A percentile compares a stretch with the other conserved stretches of the same genome.
phyloP scores from a whole-genome alignment of 139 green algal genomes.

The Micromonas commoda region DNA sequence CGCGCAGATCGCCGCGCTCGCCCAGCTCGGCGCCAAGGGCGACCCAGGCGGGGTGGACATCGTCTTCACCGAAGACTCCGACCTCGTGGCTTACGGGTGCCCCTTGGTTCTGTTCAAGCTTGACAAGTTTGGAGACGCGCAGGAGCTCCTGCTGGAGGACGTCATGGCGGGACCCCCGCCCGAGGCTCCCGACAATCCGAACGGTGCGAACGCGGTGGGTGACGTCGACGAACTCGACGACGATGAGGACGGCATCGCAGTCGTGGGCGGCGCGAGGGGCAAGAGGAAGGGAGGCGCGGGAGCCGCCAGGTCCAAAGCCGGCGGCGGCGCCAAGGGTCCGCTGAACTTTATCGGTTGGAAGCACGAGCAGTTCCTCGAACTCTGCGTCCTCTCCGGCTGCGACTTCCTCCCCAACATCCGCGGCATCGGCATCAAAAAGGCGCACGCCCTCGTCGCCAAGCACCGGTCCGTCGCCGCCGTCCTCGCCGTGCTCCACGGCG shows the following conservation, averaged over 20 bases:
- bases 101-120: conserved; percentile 88
- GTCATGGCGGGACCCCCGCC: neutral
- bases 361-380: conserved; percentile 83
- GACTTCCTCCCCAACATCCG: conserved; percentile 79
- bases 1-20: conserved; percentile 75
- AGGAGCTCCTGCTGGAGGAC: conserved; percentile 49
- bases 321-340: neutral
- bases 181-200: neutral
- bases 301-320: neutral
- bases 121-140: conserved; percentile 66
- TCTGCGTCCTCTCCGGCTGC: conserved; percentile 93
- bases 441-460: conserved; percentile 67
- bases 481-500: conserved; percentile 62
- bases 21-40: conserved; percentile 34
- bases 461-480: conserved; percentile 65
- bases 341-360: conserved; percentile 65
- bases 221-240: neutral
- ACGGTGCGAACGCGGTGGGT: neutral
- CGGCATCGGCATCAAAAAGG: conserved; percentile 85
- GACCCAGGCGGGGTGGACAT: conserved; percentile 50
- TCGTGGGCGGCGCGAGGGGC: neutral
- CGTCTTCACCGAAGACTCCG: conserved; percentile 93
- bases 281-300: neutral
- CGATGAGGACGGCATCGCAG: neutral
- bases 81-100: conserved; percentile 92